Evolutionary conservation across 73 alveolate genomes (phyloP).

Genomic region (Paramecium pentaurelia): DNA sequence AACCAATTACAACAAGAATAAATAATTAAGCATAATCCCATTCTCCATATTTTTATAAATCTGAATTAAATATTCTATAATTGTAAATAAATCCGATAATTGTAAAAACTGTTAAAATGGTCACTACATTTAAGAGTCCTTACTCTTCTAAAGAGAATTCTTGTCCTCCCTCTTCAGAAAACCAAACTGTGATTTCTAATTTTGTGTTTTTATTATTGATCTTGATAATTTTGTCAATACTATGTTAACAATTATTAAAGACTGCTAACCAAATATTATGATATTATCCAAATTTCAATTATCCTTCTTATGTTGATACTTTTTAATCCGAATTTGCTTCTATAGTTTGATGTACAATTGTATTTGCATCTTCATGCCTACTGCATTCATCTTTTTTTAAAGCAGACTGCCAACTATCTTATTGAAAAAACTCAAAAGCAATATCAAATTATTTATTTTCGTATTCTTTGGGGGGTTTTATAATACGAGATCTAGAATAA

Average conservation of each 20-base stretch:
- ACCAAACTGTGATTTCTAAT: not conserved
- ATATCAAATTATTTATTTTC: not conserved
- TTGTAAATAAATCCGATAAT: not conserved
- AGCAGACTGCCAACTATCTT: not conserved
- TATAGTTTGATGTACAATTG: not conserved
- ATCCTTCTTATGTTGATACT: not conserved
- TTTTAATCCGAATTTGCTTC: not conserved
- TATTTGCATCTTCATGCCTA: not conserved
- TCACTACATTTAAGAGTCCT: not conserved
- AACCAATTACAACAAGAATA: constrained; percentile 27
- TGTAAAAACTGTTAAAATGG: not conserved
- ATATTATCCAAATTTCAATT: not conserved
- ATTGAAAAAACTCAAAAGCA: not conserved
- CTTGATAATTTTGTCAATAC: not conserved
- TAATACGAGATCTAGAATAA: not conserved
- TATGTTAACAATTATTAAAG: constrained; percentile 5
- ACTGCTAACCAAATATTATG: constrained; percentile 6
- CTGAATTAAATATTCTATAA: not conserved
- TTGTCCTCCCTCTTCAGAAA: not conserved
- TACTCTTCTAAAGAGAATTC: constrained; percentile 33
- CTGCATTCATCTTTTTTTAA: not conserved
- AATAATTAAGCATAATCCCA: constrained; percentile 53
- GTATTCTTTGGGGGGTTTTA: not conserved
- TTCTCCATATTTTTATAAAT: constrained; percentile 39
- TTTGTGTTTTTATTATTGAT: not conserved